Evolutionary conservation across 2,329 filamentous ascomycete species (phyloP).

Genomic region (Aulographum hederae): DNA sequence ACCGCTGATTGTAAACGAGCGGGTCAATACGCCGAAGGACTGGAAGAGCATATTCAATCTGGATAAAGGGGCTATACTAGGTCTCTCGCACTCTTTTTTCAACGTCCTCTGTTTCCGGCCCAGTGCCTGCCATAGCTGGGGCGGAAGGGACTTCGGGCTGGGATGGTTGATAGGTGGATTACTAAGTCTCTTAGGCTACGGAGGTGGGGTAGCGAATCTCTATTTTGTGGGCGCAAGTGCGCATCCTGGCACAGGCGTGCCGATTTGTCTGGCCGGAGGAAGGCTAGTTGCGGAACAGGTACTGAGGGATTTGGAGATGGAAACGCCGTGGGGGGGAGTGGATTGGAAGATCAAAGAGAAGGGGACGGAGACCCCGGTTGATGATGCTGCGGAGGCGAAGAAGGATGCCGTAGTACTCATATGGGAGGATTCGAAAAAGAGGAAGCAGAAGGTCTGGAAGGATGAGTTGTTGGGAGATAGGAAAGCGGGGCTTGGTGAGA

Average conservation of each 20-base stretch:
- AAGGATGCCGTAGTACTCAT: too few species aligned
- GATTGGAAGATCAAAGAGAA: too few species aligned
- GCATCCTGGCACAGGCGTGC: constrained; percentile 60
- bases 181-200: too few species aligned
- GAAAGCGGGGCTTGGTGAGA: too few species aligned
- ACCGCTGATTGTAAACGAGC: constrained; percentile 37
- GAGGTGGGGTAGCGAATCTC: constrained; percentile 26
- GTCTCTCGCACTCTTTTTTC: constrained; percentile 55
- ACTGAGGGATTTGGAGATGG: constrained; percentile 18
- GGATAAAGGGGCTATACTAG: constrained; percentile 56
- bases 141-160: too few species aligned
- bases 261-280: constrained; percentile 51
- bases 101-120: constrained; percentile 52
- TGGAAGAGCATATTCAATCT: constrained; percentile 57
- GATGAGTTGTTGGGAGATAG: too few species aligned
- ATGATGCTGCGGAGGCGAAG: not conserved
- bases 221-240: constrained; percentile 63
- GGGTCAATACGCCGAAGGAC: constrained; percentile 43
- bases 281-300: constrained; percentile 42
- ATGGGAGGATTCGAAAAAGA: too few species aligned
- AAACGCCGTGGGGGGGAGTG: constrained; percentile 21
- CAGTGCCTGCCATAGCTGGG: constrained; percentile 32
- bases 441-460: too few species aligned
- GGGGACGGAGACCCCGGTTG: constrained; percentile 2
- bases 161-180: too few species aligned